Evolutionary conservation across 148 eudicot species (phyloP).

Genomic region (Fagopyrum esculentum): DNA sequence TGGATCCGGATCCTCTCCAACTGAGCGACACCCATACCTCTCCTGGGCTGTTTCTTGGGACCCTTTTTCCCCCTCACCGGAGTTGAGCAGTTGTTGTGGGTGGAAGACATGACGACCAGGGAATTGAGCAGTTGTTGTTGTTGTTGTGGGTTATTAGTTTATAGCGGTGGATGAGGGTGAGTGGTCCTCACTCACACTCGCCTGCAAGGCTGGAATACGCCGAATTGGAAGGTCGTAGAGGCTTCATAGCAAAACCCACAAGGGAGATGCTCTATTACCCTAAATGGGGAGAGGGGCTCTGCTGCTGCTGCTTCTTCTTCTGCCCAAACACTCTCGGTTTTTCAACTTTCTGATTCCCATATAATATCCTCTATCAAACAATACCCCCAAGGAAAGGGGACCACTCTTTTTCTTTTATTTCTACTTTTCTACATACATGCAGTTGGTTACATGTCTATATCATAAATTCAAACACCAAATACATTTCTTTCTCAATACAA

Average conservation of each 20-base stretch:
- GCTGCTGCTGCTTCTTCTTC: too few species aligned
- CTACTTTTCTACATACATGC: too few species aligned
- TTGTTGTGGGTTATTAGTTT: neutral
- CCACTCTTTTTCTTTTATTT: too few species aligned
- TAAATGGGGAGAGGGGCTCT: neutral
- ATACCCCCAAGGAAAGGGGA: too few species aligned
- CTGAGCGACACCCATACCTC: slow-evolving; percentile 75
- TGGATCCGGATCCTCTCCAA: slow-evolving; percentile 34
- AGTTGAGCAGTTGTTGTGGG: neutral
- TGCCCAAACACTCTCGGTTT: too few species aligned
- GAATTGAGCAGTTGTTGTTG: too few species aligned
- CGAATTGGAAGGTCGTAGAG: slow-evolving; percentile 16
- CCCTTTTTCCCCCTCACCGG: slow-evolving; percentile 8
- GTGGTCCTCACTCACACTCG: neutral
- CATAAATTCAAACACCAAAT: too few species aligned
- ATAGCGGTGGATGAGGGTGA: neutral
- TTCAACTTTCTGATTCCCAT: too few species aligned
- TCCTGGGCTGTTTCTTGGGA: slow-evolving; percentile 23
- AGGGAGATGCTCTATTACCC: slow-evolving; percentile 11
- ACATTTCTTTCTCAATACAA: too few species aligned
- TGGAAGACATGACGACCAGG: neutral
- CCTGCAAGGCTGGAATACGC: slow-evolving; percentile 18
- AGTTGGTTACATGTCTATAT: too few species aligned
- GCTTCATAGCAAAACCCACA: too few species aligned
- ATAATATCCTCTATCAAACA: too few species aligned